These are phyloP conservation scores for Lentinula edodes DNA, from an alignment of 768 basidiomycete genomes.

Conservation along the genomic window DNA sequence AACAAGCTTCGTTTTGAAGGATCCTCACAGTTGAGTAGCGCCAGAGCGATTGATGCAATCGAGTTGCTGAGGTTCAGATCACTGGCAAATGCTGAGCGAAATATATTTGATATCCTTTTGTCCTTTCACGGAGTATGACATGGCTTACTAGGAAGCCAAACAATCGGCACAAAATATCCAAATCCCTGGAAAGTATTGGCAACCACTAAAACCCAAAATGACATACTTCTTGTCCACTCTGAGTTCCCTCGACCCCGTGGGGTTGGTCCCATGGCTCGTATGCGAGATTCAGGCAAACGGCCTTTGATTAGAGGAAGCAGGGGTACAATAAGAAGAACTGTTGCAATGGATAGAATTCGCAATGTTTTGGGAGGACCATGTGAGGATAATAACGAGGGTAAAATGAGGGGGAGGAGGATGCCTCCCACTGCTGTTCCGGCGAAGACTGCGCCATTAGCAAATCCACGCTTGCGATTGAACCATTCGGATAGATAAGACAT, in stretches of 20 bases:
- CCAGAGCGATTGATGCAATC: slow-evolving; percentile 14
- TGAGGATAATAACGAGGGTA: slow-evolving; percentile 17
- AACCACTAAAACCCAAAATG: slow-evolving; percentile 19
- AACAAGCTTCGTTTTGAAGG: not conserved
- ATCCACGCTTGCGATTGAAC: slow-evolving; percentile 25
- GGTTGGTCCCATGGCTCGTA: slow-evolving; percentile 15
- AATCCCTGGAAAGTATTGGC: slow-evolving; percentile 21
- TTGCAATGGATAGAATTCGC: slow-evolving; percentile 18
- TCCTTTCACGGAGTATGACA: not conserved
- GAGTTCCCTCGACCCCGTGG: slow-evolving; percentile 7
- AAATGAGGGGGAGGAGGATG: no score
- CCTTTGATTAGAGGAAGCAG: slow-evolving; percentile 20
- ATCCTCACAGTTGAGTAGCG: slow-evolving; percentile 18
- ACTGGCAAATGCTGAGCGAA: slow-evolving; percentile 15
- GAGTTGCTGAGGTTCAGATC: slow-evolving; percentile 12
- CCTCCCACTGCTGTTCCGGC: no score
- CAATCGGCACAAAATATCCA: slow-evolving; percentile 20
- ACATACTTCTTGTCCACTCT: slow-evolving; percentile 15
- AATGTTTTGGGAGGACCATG: slow-evolving; percentile 19
- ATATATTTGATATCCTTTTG: not conserved
- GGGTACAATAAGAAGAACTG: slow-evolving; percentile 16
- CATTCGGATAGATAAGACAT: slow-evolving; percentile 24
- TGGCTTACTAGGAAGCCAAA: slow-evolving; percentile 21
- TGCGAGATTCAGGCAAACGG: slow-evolving; percentile 16
- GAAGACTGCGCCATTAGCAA: no score